Base-by-base conservation (phyloP, 2,329 filamentous ascomycete species). In the Aspergillus pseudoterreus region DNA sequence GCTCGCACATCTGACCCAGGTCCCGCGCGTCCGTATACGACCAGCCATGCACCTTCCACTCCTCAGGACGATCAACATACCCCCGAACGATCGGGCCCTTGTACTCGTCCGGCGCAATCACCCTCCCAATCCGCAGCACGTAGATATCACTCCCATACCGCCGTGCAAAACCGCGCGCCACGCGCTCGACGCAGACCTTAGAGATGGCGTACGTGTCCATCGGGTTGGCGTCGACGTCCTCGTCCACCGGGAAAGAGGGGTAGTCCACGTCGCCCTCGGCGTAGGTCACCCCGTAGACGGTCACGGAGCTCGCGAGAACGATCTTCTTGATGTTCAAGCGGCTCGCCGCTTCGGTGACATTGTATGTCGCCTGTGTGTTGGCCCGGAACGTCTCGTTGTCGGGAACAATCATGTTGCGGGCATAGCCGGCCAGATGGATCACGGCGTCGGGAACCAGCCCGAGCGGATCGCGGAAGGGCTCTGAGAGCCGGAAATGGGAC, bases 1-100 rank as follows among this genome's bases (percentile, higher is more conserved):
- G 59, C 55, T 84, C 71, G 60, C 80, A 84, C 51, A 86, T 85
- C 64, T 82, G 79, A 0, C 82, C 83, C 2, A 86, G 64, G 58
- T 86, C 83, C 4, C 82, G 66, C 0, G 81, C 80, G 62, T 86
- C 83, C 17, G 82, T 82, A 62, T 86, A 86, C 19, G 75, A 78
- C 82, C 82, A 86, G 0, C 79, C 82, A 61, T 85, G 83, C 1
- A 77, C 70, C 59, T 80, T 81, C 49, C 81, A 72, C 2, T 70
- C 71, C 53, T 72, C 71, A 0, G 82, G 82, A 22, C 78, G 60
- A 15, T 69, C 68, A 24, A 84, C 73, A 55, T 80, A 42, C 19
- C 14, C n/a, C 39, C 11, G 4, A 2, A 42, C n/a, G 6, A 17
- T 17, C 2, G n/a, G 14, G 6, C 17, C 19, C 39, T 15, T 17